Evolutionary conservation across 1,284 basidiomycete genomes (phyloP), one percentile per base, ranked within the genome.

Genomic region (Athelia psychrophila): DNA sequence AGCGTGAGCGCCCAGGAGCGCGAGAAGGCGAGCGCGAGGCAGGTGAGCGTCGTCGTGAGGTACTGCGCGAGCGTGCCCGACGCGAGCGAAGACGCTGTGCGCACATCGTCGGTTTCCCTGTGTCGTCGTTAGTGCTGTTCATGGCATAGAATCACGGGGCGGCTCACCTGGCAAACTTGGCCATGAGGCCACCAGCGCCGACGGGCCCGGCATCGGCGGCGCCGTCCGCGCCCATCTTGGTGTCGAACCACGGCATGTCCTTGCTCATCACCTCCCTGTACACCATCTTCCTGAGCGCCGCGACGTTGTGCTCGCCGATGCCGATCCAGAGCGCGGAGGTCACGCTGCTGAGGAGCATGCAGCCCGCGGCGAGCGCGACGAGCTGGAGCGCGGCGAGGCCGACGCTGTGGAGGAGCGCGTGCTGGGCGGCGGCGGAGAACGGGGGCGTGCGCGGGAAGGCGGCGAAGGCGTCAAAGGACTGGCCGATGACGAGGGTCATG

Each of bases 41-140:
- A 89, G 15, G 91, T 81, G 38, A 95, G 49, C 58, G 86, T 84
- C 1, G 95, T 95, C 1, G 88, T 86, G 44, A 91, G 61, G 67
- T 93, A 85, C 67, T 96, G 92, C 45, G 97, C 63, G 51, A 94
- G 67, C 60, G 85, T 79, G 9, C 93, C 95, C 20, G 86, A 76
- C 3, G 88, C 84, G 33, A 91, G 77, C 2, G 91, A 91, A 16
- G 87, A 83, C 0, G 93, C 95, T 51, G 86, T 78, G 45, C 95
- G 86, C 18, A 98, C 88, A 53, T 98, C 93, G 67, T 99, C 95
- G 2, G 93, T 96, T 70, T 98, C 95, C 59, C 95, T 97, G 63
- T 6, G 51, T 36, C 33, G 51, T 27, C 52, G 52, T 53, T 30
- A 57, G 19, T 52, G 51, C 32, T 45, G 15, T 40, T n/a, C n/a